These are phyloP conservation scores for Isabelozyma pseudorhagii DNA, from an alignment of 805 yeast species.

Conservation along the genomic window DNA sequence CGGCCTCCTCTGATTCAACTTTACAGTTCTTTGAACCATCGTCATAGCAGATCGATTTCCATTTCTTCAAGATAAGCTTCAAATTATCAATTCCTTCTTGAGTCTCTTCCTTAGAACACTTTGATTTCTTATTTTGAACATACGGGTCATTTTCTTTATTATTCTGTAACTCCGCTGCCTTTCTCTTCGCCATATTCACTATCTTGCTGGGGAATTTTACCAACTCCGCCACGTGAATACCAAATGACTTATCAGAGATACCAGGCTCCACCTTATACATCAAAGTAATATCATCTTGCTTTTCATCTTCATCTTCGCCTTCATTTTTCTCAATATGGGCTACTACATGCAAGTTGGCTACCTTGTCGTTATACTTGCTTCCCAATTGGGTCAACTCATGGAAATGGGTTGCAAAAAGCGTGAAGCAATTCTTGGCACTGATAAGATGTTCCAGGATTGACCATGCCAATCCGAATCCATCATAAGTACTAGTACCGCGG, in stretches of 20 bases:
- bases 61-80: constrained; percentile 47
- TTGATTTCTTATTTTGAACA: constrained; percentile 46
- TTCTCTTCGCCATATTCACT: constrained; percentile 91
- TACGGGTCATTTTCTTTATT: constrained; percentile 32
- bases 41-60: constrained; percentile 48
- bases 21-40: constrained; percentile 15
- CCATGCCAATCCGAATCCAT: constrained; percentile 98
- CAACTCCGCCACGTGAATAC: constrained; percentile 95
- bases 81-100: constrained; percentile 49
- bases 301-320: constrained; percentile 30
- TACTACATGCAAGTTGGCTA: constrained; percentile 84
- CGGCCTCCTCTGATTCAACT: constrained; percentile 36
- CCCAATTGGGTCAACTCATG: constrained; percentile 88
- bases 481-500: constrained; percentile 85
- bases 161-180: constrained; percentile 82
- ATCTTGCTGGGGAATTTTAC: constrained; percentile 91
- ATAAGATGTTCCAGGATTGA: constrained; percentile 87
- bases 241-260: constrained; percentile 93
- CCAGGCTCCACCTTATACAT: constrained; percentile 95
- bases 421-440: constrained; percentile 65
- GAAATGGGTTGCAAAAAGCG: constrained; percentile 95
- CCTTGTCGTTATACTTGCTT: constrained; percentile 52
- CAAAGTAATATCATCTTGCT: constrained; percentile 68
- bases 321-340: constrained; percentile 70
- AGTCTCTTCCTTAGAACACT: constrained; percentile 52